Evolutionary conservation across 805 yeast genomes (phyloP).

Genomic region (Diddensiella transvaalensis): DNA sequence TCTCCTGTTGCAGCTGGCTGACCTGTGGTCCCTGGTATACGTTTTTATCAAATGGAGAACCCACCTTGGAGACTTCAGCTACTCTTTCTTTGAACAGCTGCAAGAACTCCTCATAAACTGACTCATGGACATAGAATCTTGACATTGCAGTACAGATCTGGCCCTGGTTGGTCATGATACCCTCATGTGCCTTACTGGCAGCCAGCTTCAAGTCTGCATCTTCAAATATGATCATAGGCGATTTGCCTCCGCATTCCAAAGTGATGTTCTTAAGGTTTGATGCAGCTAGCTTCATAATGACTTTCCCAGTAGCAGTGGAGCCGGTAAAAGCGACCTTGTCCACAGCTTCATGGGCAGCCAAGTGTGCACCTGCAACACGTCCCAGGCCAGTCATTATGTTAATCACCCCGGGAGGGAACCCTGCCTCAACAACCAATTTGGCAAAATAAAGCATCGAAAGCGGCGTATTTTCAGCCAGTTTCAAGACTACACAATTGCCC

Average conservation of each 20-base stretch:
- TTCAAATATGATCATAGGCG: conserved; percentile 83
- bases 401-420: conserved; percentile 87
- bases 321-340: conserved; percentile 95
- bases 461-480: conserved; percentile 91
- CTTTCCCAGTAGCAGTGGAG: conserved; percentile 85
- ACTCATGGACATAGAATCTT: conserved; percentile 82
- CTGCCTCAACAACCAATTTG: conserved; percentile 69
- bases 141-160: conserved; percentile 96
- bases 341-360: conserved; percentile 72
- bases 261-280: conserved; percentile 86
- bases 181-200: conserved; percentile 68
- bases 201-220: conserved; percentile 81
- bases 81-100: conserved; percentile 54
- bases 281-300: conserved; percentile 72
- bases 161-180: conserved; percentile 92
- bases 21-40: conserved; percentile 92
- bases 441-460: conserved; percentile 78
- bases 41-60: conserved; percentile 77
- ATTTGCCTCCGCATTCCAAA: conserved; percentile 94
- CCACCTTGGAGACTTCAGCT: conserved; percentile 53
- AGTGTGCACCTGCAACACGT: conserved; percentile 75
- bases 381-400: conserved; percentile 88
- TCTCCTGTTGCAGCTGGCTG: conserved; percentile 71
- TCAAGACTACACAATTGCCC: conserved; percentile 83
- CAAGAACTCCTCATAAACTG: conserved; percentile 73